Conservation (phyloP, 441 rosid species). For the Arabidopsis hybrid region DNA sequence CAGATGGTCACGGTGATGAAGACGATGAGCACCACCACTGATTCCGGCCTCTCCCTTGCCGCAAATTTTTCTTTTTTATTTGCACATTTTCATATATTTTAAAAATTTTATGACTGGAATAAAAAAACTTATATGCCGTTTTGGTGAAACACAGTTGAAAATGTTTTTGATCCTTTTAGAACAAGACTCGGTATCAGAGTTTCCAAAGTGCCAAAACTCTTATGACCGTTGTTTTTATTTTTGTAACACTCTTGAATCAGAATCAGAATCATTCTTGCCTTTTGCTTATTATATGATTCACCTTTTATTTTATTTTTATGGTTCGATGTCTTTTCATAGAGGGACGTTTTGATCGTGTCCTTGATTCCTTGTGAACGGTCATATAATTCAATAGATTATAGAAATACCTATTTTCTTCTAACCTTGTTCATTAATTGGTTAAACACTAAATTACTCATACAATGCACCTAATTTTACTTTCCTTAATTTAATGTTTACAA, state of each 20-base stretch:
- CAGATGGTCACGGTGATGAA: constrained; percentile 84
- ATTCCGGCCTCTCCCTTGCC: constrained; percentile 31
- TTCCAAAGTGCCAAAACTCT: constrained; percentile 35
- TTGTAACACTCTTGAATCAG: constrained; percentile 37
- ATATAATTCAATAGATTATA: constrained; percentile 9
- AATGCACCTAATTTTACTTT: constrained; percentile 17
- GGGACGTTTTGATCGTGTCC: constrained; percentile 30
- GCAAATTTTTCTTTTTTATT: constrained; percentile 23
- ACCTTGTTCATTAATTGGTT: constrained; percentile 29
- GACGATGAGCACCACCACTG: constrained; percentile 56
- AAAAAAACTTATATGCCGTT: background rate
- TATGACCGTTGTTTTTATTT: constrained; percentile 34
- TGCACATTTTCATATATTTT: constrained; percentile 12
- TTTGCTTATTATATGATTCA: constrained; percentile 21
- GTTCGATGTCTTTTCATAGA: constrained; percentile 33
- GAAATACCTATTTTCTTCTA: background rate
- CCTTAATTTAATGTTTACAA: background rate
- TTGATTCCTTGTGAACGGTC: constrained; percentile 39
- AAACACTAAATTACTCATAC: constrained; percentile 24
- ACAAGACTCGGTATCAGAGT: constrained; percentile 24
- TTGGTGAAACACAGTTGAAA: constrained; percentile 36
- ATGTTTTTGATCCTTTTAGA: constrained; percentile 34
- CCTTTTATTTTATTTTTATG: constrained; percentile 13
- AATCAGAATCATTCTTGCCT: constrained; percentile 41
- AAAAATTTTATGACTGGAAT: constrained; percentile 24